Evolutionary conservation across 140 eudicot genomes (phyloP).

Genomic region (Ambrosia hybrid): DNA sequence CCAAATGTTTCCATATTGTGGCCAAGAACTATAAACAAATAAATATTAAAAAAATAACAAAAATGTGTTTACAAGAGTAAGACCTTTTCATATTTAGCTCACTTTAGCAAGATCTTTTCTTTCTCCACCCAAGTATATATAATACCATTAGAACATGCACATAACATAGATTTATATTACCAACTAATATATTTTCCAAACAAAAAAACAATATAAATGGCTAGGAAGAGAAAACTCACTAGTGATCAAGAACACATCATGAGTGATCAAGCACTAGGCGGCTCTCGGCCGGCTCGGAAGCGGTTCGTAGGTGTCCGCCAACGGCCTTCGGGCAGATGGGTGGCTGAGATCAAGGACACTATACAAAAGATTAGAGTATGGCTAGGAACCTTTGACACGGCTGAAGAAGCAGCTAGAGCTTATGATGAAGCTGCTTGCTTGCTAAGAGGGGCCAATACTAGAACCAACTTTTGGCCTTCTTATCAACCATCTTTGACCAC

Average conservation of each 20-base stretch:
- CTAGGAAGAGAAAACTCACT: constrained; percentile 53
- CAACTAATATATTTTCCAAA: constrained; percentile 14
- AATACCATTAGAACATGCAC: constrained; percentile 1
- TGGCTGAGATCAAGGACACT: constrained; percentile 83
- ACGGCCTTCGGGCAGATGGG: constrained; percentile 87
- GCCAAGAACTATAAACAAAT: constrained; percentile 20
- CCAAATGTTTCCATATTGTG: constrained; percentile 29
- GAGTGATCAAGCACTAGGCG: constrained; percentile 42
- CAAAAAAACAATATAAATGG: constrained; percentile 30
- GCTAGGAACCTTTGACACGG: constrained; percentile 83
- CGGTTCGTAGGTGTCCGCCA: constrained; percentile 82
- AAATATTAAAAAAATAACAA: constrained; percentile 31
- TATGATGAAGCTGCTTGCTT: constrained; percentile 89
- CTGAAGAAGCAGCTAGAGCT: constrained; percentile 90
- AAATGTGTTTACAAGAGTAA: constrained; percentile 34
- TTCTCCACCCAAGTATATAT: constrained; percentile 29
- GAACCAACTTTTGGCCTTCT: constrained; percentile 81
- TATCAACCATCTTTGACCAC: constrained; percentile 48
- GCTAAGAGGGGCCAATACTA: constrained; percentile 73
- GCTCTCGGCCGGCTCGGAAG: constrained; percentile 56
- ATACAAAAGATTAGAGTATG: constrained; percentile 83
- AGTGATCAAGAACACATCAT: constrained; percentile 32
- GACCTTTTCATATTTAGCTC: constrained; percentile 49
- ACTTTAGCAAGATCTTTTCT: constrained; percentile 33
- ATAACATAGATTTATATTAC: constrained; percentile 16